Evolutionary conservation across 2,329 filamentous ascomycete genomes (phyloP).

Genomic region (Penicillium sp.): DNA sequence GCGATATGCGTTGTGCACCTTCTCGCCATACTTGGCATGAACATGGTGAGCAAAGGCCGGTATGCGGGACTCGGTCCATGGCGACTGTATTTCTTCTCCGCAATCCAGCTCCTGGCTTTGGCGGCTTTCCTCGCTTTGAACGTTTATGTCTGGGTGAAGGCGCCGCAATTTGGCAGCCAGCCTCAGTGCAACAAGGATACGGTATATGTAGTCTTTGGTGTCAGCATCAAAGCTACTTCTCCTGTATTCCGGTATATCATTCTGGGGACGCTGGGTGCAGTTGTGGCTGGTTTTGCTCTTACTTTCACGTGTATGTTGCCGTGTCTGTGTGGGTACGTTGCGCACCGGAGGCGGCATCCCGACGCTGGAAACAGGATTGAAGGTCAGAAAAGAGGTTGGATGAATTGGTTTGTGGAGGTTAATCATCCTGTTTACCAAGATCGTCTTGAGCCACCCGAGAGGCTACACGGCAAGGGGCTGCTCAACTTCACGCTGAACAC

Average conservation of each 20-base stretch:
- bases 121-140: slow-evolving; percentile 17
- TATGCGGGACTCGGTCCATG: slow-evolving; percentile 18
- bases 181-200: slow-evolving; percentile 15
- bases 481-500: slow-evolving; percentile 12
- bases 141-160: slow-evolving; percentile 17
- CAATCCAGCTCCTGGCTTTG: slow-evolving; percentile 10
- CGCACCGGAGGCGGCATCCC: slow-evolving; percentile 2
- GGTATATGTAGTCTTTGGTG: slow-evolving; percentile 17
- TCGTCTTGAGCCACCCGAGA: background rate
- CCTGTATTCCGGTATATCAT: slow-evolving; percentile 20
- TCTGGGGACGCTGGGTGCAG: slow-evolving; percentile 8
- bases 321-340: slow-evolving; percentile 10
- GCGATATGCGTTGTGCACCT: slow-evolving; percentile 21
- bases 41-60: slow-evolving; percentile 17
- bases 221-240: slow-evolving; percentile 16
- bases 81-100: slow-evolving; percentile 15
- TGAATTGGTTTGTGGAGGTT: slow-evolving; percentile 8
- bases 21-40: slow-evolving; percentile 14
- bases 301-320: slow-evolving; percentile 15
- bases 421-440: background rate
- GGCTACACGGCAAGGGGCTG: slow-evolving; percentile 9
- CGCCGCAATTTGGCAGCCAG: slow-evolving; percentile 17
- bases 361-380: background rate
- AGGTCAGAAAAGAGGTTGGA: background rate
- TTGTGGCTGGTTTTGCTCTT: slow-evolving; percentile 8